phyloP scores from a whole-genome alignment of 306 rosid genomes.

The Cucumis cinereus region DNA sequence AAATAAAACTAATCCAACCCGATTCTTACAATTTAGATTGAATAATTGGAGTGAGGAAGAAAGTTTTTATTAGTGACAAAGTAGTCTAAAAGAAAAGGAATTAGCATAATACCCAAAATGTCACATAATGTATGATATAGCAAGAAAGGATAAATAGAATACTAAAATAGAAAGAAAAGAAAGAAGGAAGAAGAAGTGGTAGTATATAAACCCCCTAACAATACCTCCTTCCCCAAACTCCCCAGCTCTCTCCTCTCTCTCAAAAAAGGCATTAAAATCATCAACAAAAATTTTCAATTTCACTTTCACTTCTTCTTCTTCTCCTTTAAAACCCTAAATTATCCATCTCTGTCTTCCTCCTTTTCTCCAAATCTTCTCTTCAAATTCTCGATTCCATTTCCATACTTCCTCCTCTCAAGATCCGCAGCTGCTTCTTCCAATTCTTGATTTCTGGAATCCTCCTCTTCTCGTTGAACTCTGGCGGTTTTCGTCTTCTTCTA shows the following conservation, averaged over 20 bases:
- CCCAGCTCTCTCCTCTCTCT: neutral
- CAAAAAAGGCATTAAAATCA: neutral
- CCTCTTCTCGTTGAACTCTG: conserved; percentile 41
- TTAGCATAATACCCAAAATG: neutral
- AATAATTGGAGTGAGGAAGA: too few species aligned
- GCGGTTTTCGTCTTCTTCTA: conserved; percentile 46
- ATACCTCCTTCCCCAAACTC: neutral
- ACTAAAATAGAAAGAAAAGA: neutral
- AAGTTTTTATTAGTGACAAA: too few species aligned
- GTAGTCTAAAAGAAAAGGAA: neutral
- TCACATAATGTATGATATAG: neutral
- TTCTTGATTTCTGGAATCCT: neutral
- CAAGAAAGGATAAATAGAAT: neutral
- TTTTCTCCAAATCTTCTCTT: conserved; percentile 5
- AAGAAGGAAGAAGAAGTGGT: neutral
- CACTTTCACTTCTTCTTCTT: conserved; percentile 33
- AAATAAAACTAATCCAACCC: too few species aligned
- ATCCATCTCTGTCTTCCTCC: conserved; percentile 15
- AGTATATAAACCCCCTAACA: neutral
- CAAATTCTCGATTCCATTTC: conserved; percentile 14
- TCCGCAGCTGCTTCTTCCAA: conserved; percentile 17
- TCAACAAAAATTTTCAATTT: conserved; percentile 14
- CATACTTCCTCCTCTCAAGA: conserved; percentile 13
- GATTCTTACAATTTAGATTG: too few species aligned
- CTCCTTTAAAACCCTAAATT: conserved; percentile 75